Conservation (phyloP, 1,139 yeast genomes). For the Geotrichum carabidarum region DNA sequence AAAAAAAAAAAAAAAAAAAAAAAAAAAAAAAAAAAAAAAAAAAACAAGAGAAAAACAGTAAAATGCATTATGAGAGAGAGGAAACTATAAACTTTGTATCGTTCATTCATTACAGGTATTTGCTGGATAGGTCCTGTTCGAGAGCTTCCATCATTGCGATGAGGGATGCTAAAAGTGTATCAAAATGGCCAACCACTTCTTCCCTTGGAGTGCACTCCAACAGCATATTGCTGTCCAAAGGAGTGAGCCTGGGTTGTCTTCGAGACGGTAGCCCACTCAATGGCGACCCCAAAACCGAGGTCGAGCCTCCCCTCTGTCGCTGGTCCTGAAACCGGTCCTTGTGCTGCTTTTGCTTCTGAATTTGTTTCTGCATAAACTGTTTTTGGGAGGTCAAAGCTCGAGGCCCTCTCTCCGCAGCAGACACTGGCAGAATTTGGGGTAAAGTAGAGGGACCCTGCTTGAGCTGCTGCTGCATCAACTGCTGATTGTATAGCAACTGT, state of each 20-base stretch:
- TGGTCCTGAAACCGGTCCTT: slow-evolving; percentile 5
- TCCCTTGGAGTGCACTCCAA: slow-evolving; percentile 34
- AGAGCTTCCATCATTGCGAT: slow-evolving; percentile 29
- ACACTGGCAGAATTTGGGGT: neutral
- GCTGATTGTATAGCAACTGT: slow-evolving; percentile 16
- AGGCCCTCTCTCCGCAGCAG: slow-evolving; percentile 1
- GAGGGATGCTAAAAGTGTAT: slow-evolving; percentile 29
- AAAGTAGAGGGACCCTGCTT: slow-evolving; percentile 6
- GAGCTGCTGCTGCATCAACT: slow-evolving; percentile 16
- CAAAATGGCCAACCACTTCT: slow-evolving; percentile 30
- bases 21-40: neutral
- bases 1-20: neutral
- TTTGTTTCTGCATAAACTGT: slow-evolving; percentile 4
- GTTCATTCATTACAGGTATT: neutral
- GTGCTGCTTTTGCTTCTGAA: slow-evolving; percentile 2
- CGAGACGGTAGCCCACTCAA: neutral
- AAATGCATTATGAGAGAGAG: neutral
- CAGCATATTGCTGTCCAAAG: slow-evolving; percentile 31
- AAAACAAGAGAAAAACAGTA: too few relatives aligned
- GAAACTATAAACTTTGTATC: neutral
- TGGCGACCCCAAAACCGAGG: neutral
- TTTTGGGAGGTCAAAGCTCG: neutral
- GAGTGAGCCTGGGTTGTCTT: slow-evolving; percentile 26
- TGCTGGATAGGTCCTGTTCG: slow-evolving; percentile 11
- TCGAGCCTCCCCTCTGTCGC: slow-evolving; percentile 1